Evolutionary conservation across 805 yeast genomes (phyloP).

Genomic region (Candida chauliodis): DNA sequence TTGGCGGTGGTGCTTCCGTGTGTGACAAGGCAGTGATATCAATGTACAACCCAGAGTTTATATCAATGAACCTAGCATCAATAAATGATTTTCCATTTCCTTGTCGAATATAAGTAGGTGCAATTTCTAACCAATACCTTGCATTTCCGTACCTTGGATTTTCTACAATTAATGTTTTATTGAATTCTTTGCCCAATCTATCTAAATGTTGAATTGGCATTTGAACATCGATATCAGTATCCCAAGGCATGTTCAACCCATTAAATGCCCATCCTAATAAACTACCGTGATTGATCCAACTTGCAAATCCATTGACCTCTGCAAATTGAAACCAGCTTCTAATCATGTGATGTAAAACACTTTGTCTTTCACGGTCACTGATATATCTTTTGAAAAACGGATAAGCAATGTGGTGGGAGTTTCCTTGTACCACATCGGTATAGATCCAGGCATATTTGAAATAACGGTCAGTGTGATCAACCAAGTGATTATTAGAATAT

Average conservation of each 20-base stretch:
- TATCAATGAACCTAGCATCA: conserved; percentile 36
- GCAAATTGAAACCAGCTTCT: conserved; percentile 36
- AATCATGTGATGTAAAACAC: conserved; percentile 35
- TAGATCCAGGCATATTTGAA: conserved; percentile 41
- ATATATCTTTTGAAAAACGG: conserved; percentile 36
- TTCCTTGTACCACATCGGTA: conserved; percentile 32
- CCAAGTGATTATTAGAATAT: conserved; percentile 19
- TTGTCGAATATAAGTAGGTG: conserved; percentile 28
- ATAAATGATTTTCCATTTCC: conserved; percentile 41
- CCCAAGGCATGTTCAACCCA: conserved; percentile 32
- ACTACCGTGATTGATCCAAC: conserved; percentile 29
- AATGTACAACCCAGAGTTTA: conserved; percentile 39
- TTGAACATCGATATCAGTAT: conserved; percentile 28
- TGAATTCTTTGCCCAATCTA: conserved; percentile 21
- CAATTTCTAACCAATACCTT: conserved; percentile 21
- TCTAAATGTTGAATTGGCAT: conserved; percentile 23
- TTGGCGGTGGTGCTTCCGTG: conserved; percentile 21
- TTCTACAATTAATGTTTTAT: conserved; percentile 22
- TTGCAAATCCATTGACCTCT: conserved; percentile 23
- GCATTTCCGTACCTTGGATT: conserved; percentile 30
- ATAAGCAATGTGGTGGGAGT: conserved; percentile 30
- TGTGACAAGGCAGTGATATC: conserved; percentile 41
- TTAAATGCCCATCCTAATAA: conserved; percentile 29
- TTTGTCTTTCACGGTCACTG: conserved; percentile 33
- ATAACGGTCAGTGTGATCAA: conserved; percentile 25